Conservation (phyloP, 148 eudicot species). For the Gaultheria prostrata region DNA sequence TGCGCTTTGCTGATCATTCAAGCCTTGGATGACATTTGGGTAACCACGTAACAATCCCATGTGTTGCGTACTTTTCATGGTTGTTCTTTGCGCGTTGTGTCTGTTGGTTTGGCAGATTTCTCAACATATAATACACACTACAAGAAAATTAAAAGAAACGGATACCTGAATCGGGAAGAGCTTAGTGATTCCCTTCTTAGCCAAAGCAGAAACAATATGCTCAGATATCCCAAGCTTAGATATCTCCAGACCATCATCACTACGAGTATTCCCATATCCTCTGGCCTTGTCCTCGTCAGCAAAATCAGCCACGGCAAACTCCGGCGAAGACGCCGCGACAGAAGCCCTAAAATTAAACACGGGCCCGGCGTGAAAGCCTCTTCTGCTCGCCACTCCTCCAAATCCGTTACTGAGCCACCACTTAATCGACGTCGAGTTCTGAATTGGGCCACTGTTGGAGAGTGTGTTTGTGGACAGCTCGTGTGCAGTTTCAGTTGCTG, state of each 20-base stretch:
- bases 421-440: neutral
- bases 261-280: neutral
- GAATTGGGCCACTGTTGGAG: neutral
- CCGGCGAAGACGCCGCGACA: conserved; percentile 32
- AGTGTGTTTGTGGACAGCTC: neutral
- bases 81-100: neutral
- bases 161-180: conserved; percentile 92
- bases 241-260: conserved; percentile 65
- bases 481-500: neutral
- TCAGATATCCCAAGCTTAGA: conserved; percentile 63
- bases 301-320: conserved; percentile 39
- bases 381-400: neutral
- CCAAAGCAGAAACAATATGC: conserved; percentile 54
- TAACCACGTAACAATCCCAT: neutral
- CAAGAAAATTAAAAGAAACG: neutral
- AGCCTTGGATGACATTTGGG: neutral
- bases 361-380: conserved; percentile 21
- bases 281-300: conserved; percentile 35
- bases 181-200: conserved; percentile 63
- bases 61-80: too few species aligned
- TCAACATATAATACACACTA: neutral
- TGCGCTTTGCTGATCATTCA: neutral
- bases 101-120: neutral
- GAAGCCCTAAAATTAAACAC: conserved; percentile 31
- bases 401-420: neutral